Conservation (phyloP, 73 alveolate species). For the Paramecium tetraurelia region DNA sequence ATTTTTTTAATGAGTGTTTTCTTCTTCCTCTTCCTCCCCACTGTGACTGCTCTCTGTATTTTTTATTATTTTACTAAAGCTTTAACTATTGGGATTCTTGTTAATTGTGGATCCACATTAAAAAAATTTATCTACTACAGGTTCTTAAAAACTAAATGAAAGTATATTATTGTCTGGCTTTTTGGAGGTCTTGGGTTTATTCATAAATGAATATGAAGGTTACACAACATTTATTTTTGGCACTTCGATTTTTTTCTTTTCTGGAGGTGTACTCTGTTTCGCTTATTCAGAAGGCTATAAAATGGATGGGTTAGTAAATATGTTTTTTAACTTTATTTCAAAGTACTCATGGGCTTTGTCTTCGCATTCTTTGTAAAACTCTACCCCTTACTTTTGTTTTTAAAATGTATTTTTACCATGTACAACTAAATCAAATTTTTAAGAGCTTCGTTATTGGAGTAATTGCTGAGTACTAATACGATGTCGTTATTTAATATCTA, state of each 20-base stretch:
- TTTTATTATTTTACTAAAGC: neutral
- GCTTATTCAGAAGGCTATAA: neutral
- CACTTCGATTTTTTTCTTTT: neutral
- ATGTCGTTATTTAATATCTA: conserved; percentile 16
- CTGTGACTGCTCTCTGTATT: neutral
- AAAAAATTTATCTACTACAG: neutral
- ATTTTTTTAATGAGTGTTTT: neutral
- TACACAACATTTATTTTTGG: neutral
- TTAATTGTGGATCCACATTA: neutral
- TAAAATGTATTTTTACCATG: neutral
- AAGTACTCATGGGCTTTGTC: conserved; percentile 1
- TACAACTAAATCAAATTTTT: conserved; percentile 12
- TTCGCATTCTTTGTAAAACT: neutral
- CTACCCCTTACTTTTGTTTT: neutral
- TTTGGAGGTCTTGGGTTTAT: neutral
- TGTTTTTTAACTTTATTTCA: neutral
- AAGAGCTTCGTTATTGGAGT: neutral
- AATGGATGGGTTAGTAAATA: neutral
- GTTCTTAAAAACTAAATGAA: conserved; percentile 32
- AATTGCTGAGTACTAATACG: neutral
- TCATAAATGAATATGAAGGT: neutral
- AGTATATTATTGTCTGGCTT: neutral
- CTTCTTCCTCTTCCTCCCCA: neutral
- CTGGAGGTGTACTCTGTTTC: neutral
- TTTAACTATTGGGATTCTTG: neutral